These are phyloP conservation scores for Ensete ventricosum DNA, from an alignment of 176 grass and related monocot genomes.

Conservation along the genomic window DNA sequence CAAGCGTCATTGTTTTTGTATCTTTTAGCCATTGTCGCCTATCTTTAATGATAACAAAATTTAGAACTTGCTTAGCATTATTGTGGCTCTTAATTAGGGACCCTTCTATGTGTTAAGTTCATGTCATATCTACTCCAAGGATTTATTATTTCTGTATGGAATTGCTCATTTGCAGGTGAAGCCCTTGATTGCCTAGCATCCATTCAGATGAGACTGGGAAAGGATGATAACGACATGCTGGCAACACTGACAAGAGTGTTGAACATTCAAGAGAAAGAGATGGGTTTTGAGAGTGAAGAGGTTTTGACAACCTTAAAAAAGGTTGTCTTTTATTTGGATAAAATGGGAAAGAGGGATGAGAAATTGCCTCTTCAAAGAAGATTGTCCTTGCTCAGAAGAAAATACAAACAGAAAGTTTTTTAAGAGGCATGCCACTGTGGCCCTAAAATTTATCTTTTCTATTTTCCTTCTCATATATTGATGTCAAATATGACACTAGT, in stretches of 20 bases:
- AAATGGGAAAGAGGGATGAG: conserved; percentile 25
- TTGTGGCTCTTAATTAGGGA: not conserved
- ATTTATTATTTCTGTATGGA: not conserved
- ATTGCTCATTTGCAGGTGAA: conserved; percentile 26
- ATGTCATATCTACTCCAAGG: not conserved
- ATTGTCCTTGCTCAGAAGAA: conserved; percentile 15
- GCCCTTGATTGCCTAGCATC: conserved; percentile 35
- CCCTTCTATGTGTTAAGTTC: not conserved
- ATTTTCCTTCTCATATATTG: not conserved
- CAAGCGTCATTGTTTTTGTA: not conserved
- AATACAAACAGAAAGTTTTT: conserved; percentile 20
- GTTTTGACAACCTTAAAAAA: conserved; percentile 24
- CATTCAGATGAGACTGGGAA: conserved; percentile 25
- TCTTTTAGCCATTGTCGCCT: not conserved
- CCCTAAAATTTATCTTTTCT: not conserved
- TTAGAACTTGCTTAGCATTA: not conserved
- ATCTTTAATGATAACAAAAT: not conserved
- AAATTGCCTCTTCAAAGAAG: conserved; percentile 27
- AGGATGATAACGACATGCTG: conserved; percentile 17
- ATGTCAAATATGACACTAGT: not conserved
- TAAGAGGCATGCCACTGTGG: not conserved
- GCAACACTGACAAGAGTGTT: conserved; percentile 28
- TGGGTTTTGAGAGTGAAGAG: conserved; percentile 30
- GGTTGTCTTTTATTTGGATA: conserved; percentile 27
- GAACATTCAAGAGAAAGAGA: conserved; percentile 35